Conservation (phyloP, 768 basidiomycete species). For the Termitomyces sp. region DNA sequence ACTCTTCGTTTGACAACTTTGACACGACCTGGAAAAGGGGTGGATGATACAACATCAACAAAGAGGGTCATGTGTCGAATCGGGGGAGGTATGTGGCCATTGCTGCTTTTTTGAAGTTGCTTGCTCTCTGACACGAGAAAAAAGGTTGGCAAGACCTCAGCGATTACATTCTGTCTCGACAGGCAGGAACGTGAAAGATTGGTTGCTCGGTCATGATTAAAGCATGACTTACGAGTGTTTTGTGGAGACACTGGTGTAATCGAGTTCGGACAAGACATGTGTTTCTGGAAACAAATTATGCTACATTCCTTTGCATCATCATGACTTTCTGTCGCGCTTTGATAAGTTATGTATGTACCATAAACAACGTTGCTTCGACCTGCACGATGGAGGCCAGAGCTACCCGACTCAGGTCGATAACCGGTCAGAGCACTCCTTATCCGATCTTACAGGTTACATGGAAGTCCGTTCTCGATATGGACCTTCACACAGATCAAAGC, state of each 20-base stretch:
- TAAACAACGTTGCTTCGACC: not conserved
- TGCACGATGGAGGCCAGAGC: not conserved
- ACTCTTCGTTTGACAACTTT: slow-evolving; percentile 80
- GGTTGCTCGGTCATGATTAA: not conserved
- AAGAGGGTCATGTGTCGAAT: slow-evolving; percentile 94
- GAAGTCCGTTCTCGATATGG: no score
- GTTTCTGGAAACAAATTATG: slow-evolving; percentile 4
- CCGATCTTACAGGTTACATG: no score
- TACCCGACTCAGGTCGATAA: not conserved
- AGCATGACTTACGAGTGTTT: slow-evolving; percentile 4
- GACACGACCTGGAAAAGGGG: slow-evolving; percentile 52
- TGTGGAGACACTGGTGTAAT: not conserved
- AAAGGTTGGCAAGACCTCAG: slow-evolving; percentile 80
- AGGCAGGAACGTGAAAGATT: slow-evolving; percentile 53
- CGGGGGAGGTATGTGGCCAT: slow-evolving; percentile 63
- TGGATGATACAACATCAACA: slow-evolving; percentile 43
- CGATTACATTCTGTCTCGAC: slow-evolving; percentile 73
- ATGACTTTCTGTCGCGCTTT: slow-evolving; percentile 19
- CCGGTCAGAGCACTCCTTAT: no score
- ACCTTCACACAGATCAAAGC: not conserved
- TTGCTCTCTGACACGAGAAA: slow-evolving; percentile 10
- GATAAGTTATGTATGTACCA: slow-evolving; percentile 12
- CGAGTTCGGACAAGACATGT: not conserved
- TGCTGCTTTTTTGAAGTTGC: not conserved
- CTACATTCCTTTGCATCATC: slow-evolving; percentile 18